These are phyloP conservation scores for Debaryomyces hansenii DNA, from an alignment of 805 yeast species.

Conservation along the genomic window DNA sequence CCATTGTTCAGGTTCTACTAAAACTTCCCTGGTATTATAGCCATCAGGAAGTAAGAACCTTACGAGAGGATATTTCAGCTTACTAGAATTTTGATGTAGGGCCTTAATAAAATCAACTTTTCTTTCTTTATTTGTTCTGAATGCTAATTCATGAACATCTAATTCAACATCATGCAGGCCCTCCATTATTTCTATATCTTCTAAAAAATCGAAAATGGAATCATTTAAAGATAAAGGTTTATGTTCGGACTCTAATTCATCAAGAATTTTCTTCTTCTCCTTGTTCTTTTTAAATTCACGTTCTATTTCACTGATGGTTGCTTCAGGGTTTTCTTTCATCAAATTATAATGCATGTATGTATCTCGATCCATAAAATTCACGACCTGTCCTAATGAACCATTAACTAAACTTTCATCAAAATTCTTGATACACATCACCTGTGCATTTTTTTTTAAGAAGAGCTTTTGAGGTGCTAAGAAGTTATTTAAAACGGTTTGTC, in stretches of 20 bases:
- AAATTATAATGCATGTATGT: slow-evolving; percentile 31
- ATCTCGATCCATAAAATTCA: slow-evolving; percentile 50
- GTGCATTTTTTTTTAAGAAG: slow-evolving; percentile 67
- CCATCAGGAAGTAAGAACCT: slow-evolving; percentile 73
- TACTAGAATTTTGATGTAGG: slow-evolving; percentile 45
- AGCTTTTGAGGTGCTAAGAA: slow-evolving; percentile 63
- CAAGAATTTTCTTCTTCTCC: slow-evolving; percentile 16
- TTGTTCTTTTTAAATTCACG: slow-evolving; percentile 10
- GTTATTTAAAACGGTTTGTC: slow-evolving; percentile 49
- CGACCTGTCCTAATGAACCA: slow-evolving; percentile 72
- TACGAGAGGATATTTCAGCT: slow-evolving; percentile 68
- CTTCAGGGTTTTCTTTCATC: slow-evolving; percentile 17
- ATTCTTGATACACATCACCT: slow-evolving; percentile 81
- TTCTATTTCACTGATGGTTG: slow-evolving; percentile 17
- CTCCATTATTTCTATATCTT: slow-evolving; percentile 6
- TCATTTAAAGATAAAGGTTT: slow-evolving; percentile 32
- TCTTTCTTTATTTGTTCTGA: slow-evolving; percentile 38
- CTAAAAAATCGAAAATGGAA: slow-evolving; percentile 50
- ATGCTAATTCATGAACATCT: slow-evolving; percentile 7
- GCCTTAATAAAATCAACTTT: slow-evolving; percentile 47
- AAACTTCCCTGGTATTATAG: slow-evolving; percentile 62
- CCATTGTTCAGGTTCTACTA: slow-evolving; percentile 84
- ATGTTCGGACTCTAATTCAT: slow-evolving; percentile 16
- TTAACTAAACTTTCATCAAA: slow-evolving; percentile 71
- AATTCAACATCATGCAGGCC: neutral